These are phyloP conservation scores for Colletotrichum sansevieriae DNA, from an alignment of 2,329 filamentous ascomycete species.

Conservation along the genomic window DNA sequence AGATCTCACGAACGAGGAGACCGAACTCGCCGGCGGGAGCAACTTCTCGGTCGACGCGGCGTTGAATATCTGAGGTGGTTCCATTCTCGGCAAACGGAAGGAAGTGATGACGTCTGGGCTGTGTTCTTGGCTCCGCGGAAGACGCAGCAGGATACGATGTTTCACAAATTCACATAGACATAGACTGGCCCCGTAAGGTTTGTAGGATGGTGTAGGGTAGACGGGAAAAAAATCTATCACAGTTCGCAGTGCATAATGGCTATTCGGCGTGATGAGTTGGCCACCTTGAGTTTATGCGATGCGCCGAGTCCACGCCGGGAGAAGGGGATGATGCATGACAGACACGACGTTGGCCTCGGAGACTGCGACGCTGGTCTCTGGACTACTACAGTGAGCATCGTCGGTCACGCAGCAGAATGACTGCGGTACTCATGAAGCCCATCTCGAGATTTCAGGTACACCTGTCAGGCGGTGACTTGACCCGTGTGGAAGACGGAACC, in stretches of 20 bases:
- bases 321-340: not conserved
- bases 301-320: conserved; percentile 13
- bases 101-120: too few species aligned
- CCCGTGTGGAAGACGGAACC: too few species aligned
- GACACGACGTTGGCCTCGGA: not conserved
- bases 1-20: conserved; percentile 37
- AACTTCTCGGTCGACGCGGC: conserved; percentile 23
- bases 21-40: not conserved
- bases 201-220: not conserved
- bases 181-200: too few species aligned
- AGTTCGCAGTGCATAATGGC: not conserved
- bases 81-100: not conserved
- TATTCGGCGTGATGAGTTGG: not conserved
- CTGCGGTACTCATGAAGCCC: too few species aligned
- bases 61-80: not conserved
- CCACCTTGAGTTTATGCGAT: not conserved
- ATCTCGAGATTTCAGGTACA: too few species aligned
- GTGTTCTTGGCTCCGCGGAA: too few species aligned
- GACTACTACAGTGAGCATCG: not conserved
- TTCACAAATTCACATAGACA: too few species aligned
- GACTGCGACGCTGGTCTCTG: too few species aligned
- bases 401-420: too few species aligned
- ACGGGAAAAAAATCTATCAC: not conserved
- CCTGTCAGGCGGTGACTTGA: too few species aligned
- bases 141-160: too few species aligned